These are phyloP conservation scores for Teratosphaeria nubilosa DNA, from an alignment of 2,329 filamentous ascomycete genomes.

Conservation along the genomic window DNA sequence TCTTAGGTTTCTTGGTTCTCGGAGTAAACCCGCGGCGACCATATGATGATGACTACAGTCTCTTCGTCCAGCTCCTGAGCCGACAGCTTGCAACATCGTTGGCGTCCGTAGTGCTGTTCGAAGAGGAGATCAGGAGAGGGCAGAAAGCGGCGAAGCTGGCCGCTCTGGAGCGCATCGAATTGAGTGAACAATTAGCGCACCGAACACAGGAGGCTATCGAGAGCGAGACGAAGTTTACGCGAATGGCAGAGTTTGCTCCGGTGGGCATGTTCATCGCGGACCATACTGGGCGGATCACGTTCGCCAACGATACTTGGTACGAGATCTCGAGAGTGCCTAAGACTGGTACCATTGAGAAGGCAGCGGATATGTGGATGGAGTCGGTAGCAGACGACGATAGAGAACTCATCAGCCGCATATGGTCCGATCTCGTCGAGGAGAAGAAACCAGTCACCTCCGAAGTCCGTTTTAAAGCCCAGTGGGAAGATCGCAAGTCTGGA, in stretches of 20 bases:
- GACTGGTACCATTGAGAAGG: conserved; percentile 34
- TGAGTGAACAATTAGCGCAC: conserved; percentile 63
- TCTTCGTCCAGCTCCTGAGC: conserved; percentile 66
- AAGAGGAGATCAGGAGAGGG: conserved; percentile 69
- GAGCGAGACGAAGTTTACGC: conserved; percentile 67
- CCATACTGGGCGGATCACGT: conserved; percentile 58
- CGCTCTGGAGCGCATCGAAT: conserved; percentile 64
- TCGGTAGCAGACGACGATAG: conserved; percentile 60
- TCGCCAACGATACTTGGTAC: conserved; percentile 70
- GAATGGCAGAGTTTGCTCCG: conserved; percentile 75
- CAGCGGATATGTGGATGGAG: conserved; percentile 59
- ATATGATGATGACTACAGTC: conserved; percentile 69
- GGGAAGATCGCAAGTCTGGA: conserved; percentile 46
- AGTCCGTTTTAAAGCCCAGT: conserved; percentile 63
- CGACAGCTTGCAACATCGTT: conserved; percentile 70
- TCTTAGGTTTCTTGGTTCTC: conserved; percentile 68
- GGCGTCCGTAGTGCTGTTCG: conserved; percentile 71
- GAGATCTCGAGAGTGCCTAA: conserved; percentile 58
- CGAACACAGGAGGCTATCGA: conserved; percentile 47
- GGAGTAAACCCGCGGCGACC: conserved; percentile 69
- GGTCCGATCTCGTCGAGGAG: conserved; percentile 52
- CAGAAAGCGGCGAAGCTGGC: conserved; percentile 65
- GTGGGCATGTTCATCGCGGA: conserved; percentile 82
- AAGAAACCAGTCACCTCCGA: conserved; percentile 58
- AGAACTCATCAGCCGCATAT: conserved; percentile 47